Evolutionary conservation across 2,329 filamentous ascomycete genomes (phyloP), one percentile per base, ranked within the genome.

Genomic region (Sporothrix mexicana): DNA sequence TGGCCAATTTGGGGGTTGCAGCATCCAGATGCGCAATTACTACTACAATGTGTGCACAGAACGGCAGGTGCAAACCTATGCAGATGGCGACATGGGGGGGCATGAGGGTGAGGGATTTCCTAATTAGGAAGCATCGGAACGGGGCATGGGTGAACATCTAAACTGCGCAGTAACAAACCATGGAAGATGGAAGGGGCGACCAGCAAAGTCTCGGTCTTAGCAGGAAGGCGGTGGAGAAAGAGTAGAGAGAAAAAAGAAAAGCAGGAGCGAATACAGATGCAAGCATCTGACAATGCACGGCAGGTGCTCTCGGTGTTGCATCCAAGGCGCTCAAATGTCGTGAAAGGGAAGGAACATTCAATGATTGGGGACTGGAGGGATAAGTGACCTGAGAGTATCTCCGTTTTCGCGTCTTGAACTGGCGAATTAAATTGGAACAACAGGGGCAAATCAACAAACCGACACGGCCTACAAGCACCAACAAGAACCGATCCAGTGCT

Each of bases 51-150:
- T 51, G 3, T 53, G 45, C 59, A 25, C 25, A 36, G 59, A 47
- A n/a, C 66, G 25, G 64, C 64, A 68, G 47, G 66, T 51, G 47
- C 25, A 51, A 41, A 30, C 25, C 45, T 45, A 8, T 41, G 45
- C 59, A 55, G 69, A 64, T 53, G 45, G 59, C 41, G 51, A 59
- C 36, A 70, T 49, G 69, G 3, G 25, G 69, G 17, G 51, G 47
- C 36, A 70, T 49, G 69, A 2, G 25, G 69, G 17, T 15, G 25
- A 20, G 45, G 30, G 17, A 23, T 53, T 51, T 45, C 69, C 57
- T 17, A 25, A 53, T 64, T 71, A 43, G 69, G 69, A 66, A 64
- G 59, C 12, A 59, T 55, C 69, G 57, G 69, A 64, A 25, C 15
- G 57, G 8, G 15, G 23, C 12, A 41, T 13, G 57, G 57, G 49